A percentile compares a stretch with the other conserved stretches of the same genome.
These are phyloP conservation scores for Cenchrus americanus DNA, from an alignment of 176 grass and related monocot species.

Conservation along the genomic window DNA sequence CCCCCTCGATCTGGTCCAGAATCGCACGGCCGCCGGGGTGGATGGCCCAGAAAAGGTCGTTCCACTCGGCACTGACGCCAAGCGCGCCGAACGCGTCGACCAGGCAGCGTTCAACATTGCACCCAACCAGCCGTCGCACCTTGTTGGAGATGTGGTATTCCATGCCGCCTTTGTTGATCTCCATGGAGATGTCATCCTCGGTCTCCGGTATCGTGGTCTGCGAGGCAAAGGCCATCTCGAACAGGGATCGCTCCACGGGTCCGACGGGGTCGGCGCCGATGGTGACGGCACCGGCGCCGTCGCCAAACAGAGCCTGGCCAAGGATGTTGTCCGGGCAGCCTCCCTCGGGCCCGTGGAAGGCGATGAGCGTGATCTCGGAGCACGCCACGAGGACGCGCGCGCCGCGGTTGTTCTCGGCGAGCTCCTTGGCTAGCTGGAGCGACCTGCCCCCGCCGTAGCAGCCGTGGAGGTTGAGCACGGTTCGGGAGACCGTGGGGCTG, in stretches of 20 bases:
- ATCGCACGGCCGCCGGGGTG: no score
- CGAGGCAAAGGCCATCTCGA: constrained; percentile 46
- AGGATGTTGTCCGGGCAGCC: constrained; percentile 31
- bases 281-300: constrained; percentile 45
- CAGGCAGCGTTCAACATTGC: no score
- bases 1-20: background rate
- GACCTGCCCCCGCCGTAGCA: constrained; percentile 47
- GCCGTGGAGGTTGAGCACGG: constrained; percentile 52
- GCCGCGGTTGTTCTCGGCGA: constrained; percentile 70
- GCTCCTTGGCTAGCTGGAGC: constrained; percentile 69
- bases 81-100: no score
- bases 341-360: constrained; percentile 40
- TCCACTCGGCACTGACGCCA: no score
- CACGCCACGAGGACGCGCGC: constrained; percentile 35
- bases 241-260: constrained; percentile 39
- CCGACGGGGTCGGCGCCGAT: constrained; percentile 45
- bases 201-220: constrained; percentile 54
- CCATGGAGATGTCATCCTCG: background rate
- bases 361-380: constrained; percentile 50
- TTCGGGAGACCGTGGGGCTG: constrained; percentile 32
- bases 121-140: no score
- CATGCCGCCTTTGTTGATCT: no score
- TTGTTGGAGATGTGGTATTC: no score
- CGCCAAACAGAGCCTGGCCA: constrained; percentile 39
- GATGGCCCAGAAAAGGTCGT: no score